These are phyloP conservation scores for Beauveria varroae DNA, from an alignment of 2,329 filamentous ascomycete species.

Conservation along the genomic window DNA sequence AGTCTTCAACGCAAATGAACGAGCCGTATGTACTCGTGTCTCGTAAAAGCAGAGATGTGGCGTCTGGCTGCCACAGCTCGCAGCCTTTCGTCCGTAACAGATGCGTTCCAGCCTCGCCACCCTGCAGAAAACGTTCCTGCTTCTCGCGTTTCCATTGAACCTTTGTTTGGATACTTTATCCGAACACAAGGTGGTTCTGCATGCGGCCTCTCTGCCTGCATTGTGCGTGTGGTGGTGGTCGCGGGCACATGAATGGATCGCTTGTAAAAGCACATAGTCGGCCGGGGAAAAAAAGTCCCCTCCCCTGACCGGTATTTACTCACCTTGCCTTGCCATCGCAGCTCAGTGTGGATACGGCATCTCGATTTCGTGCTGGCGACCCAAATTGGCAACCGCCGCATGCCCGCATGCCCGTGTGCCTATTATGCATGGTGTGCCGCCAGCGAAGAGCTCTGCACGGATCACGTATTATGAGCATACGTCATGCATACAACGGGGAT, in stretches of 20 bases:
- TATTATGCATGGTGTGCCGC: neutral
- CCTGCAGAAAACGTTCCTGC: neutral
- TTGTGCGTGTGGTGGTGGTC: too few relatives aligned
- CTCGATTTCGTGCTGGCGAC: neutral
- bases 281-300: neutral
- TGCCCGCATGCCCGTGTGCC: neutral
- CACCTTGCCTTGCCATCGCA: neutral
- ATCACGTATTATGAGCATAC: neutral
- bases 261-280: neutral
- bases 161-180: too few relatives aligned
- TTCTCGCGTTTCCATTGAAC: neutral
- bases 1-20: neutral
- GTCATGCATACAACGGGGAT: neutral
- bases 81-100: neutral
- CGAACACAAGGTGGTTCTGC: neutral
- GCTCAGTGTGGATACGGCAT: neutral
- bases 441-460: neutral
- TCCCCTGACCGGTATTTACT: neutral
- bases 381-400: too few relatives aligned
- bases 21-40: neutral
- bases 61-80: neutral
- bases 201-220: neutral
- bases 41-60: neutral
- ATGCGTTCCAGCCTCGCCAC: neutral
- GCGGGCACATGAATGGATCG: too few relatives aligned